A percentile compares a stretch with the other conserved stretches of the same genome.
Conservation (phyloP, 371 early-diverging fungal genomes). For the Mucor irregularis region DNA sequence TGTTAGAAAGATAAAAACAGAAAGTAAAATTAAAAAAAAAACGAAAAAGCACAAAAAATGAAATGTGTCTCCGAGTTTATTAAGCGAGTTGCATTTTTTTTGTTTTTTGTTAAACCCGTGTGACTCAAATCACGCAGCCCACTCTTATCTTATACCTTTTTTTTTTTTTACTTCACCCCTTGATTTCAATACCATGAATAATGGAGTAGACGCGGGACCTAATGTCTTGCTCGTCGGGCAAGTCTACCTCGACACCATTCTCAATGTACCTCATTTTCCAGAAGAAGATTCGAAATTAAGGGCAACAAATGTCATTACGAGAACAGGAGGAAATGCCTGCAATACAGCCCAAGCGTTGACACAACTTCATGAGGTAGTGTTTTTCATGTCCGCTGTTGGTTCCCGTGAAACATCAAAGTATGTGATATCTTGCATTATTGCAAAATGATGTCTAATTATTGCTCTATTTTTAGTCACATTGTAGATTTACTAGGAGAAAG, state of each 20-base stretch:
- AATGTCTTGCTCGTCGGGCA: conserved; percentile 48
- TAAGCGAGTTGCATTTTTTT: conserved; percentile 5
- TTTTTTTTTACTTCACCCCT: not conserved
- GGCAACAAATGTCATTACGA: conserved; percentile 51
- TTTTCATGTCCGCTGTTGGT: conserved; percentile 54
- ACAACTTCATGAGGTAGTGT: conserved; percentile 40
- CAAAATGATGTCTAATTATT: not conserved
- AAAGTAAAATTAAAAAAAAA: not conserved
- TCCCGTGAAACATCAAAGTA: conserved; percentile 46
- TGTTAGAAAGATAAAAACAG: not conserved
- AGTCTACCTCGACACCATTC: conserved; percentile 53
- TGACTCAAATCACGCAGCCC: too few species aligned
- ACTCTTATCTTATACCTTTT: not conserved
- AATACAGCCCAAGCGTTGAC: conserved; percentile 61
- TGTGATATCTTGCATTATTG: not conserved
- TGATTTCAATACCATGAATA: not conserved
- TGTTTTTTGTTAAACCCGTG: too few species aligned
- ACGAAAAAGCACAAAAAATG: not conserved
- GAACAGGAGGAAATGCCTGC: conserved; percentile 71
- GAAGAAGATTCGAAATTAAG: conserved; percentile 62
- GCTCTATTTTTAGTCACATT: conserved; percentile 4
- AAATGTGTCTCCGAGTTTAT: not conserved
- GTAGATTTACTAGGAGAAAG: not conserved
- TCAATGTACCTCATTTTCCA: conserved; percentile 54
- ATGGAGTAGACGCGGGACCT: not conserved